Evolutionary conservation across 2,329 filamentous ascomycete genomes (phyloP).

Genomic region (Stemphylium lycopersici): DNA sequence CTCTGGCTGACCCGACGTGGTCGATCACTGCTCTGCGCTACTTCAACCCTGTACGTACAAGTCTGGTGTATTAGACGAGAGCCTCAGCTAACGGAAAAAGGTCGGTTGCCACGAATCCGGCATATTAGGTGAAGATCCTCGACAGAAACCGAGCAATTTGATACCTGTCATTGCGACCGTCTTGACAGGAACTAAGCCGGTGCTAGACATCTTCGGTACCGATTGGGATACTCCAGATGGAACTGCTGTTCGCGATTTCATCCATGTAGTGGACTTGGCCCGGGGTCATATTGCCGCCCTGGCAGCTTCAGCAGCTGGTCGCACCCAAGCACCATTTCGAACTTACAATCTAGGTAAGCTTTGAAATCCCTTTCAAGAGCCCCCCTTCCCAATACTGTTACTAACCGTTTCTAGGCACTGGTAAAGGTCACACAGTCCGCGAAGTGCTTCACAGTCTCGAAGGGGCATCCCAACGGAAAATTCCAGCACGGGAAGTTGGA

Average conservation of each 20-base stretch:
- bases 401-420: conserved; percentile 45
- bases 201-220: conserved; percentile 66
- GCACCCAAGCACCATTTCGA: conserved; percentile 43
- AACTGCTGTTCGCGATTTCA: conserved; percentile 70
- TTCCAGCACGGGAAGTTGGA: conserved; percentile 47
- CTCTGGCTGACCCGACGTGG: conserved; percentile 65
- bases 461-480: conserved; percentile 41
- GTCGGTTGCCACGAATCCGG: conserved; percentile 69
- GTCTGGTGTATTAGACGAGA: background rate
- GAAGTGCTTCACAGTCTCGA: conserved; percentile 51
- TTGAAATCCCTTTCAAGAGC: background rate
- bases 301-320: conserved; percentile 42
- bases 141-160: conserved; percentile 66
- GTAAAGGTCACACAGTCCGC: conserved; percentile 51
- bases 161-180: conserved; percentile 69
- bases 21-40: conserved; percentile 68
- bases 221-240: conserved; percentile 71
- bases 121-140: conserved; percentile 68
- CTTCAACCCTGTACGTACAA: conserved; percentile 63
- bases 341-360: conserved; percentile 49
- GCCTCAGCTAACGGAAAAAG: conserved; percentile 23
- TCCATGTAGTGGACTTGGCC: conserved; percentile 70
- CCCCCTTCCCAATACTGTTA: background rate
- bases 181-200: conserved; percentile 60
- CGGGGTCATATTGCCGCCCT: conserved; percentile 68